Conservation (phyloP, 768 basidiomycete species). For the Pholiota microspora region DNA sequence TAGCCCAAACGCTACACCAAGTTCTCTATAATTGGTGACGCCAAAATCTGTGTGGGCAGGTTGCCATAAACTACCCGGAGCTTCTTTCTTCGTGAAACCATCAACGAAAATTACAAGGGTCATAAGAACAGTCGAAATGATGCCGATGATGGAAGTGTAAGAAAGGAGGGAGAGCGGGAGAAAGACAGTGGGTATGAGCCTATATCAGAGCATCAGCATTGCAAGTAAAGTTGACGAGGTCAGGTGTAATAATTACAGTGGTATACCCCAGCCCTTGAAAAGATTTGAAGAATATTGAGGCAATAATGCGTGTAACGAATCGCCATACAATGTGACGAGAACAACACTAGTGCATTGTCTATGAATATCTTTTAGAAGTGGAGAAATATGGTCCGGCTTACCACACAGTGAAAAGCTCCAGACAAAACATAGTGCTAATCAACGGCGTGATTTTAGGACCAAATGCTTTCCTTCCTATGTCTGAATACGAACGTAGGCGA, state of each 20-base stretch:
- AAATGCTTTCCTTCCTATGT: slow-evolving; percentile 88
- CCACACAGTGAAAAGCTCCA: slow-evolving; percentile 86
- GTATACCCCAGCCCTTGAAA: slow-evolving; percentile 73
- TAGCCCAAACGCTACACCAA: slow-evolving; percentile 83
- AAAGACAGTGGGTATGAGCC: slow-evolving; percentile 81
- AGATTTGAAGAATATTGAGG: slow-evolving; percentile 64
- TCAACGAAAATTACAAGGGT: slow-evolving; percentile 79
- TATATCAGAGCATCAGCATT: slow-evolving; percentile 25
- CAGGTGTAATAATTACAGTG: slow-evolving; percentile 55
- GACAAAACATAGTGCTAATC: slow-evolving; percentile 74
- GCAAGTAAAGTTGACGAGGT: background rate
- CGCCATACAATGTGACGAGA: slow-evolving; percentile 86
- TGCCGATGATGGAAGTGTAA: slow-evolving; percentile 84
- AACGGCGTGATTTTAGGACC: slow-evolving; percentile 66
- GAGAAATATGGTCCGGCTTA: slow-evolving; percentile 25
- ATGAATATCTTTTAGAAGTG: background rate
- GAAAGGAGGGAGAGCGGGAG: slow-evolving; percentile 85
- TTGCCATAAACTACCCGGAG: slow-evolving; percentile 79
- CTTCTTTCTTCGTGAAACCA: slow-evolving; percentile 66
- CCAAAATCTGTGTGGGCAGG: slow-evolving; percentile 68
- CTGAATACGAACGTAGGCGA: slow-evolving; percentile 77
- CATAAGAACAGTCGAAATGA: slow-evolving; percentile 74
- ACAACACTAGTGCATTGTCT: slow-evolving; percentile 53
- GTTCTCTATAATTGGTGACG: slow-evolving; percentile 48
- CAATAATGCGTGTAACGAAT: slow-evolving; percentile 74